Evolutionary conservation across 1,284 basidiomycete genomes (phyloP), one percentile per base, ranked within the genome.

Genomic region (Ganoderma meredithae): DNA sequence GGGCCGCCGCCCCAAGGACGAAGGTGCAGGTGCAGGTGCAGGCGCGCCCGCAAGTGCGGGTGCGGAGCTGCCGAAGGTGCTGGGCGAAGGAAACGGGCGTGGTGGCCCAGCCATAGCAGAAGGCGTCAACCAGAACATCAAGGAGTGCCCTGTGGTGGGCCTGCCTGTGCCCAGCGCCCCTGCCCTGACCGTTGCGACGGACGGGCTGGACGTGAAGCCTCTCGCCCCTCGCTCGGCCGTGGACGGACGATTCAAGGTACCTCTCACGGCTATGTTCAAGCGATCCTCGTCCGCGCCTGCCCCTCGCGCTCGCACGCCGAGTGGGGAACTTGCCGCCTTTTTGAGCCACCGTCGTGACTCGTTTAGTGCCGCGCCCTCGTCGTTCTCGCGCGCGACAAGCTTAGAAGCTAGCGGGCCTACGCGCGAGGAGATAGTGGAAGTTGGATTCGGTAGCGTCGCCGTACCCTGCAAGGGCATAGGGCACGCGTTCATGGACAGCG

Each of bases 251-350:
- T 84, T 84, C 78, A 79, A 75, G 58, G 79, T 86, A 27, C 84
- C 87, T 5, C 82, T 88, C 59, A 88, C 86, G 7, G 81, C 85
- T 44, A 87, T 89, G 85, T 87, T 86, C 79, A 86, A 82, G 74
- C 86, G 88, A 60, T 87, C 87, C 19, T 79, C 85, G 1, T 89
- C 88, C 40, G 85, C 83, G 3, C 85, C 88, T 40, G 83, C 82
- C 1, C 73, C 79, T 64, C 82, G 76, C 66, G 67, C 71, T n/a
- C 75, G 75, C 39, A 66, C 63, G 60, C 58, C 65, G n/a, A 52
- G 60, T 52, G 62, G 66, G 40, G 62, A 69, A 22, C 55, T 63
- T 52, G 43, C 60, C n/a, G 36, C 52, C 25, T 40, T 68, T 60
- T 61, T 60, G 36, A 62, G 49, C 13, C 63, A 68, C 49, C 64